Evolutionary conservation across 1,284 basidiomycete genomes (phyloP), one percentile per base, ranked within the genome.

Genomic region (Rhizoctonia solani): DNA sequence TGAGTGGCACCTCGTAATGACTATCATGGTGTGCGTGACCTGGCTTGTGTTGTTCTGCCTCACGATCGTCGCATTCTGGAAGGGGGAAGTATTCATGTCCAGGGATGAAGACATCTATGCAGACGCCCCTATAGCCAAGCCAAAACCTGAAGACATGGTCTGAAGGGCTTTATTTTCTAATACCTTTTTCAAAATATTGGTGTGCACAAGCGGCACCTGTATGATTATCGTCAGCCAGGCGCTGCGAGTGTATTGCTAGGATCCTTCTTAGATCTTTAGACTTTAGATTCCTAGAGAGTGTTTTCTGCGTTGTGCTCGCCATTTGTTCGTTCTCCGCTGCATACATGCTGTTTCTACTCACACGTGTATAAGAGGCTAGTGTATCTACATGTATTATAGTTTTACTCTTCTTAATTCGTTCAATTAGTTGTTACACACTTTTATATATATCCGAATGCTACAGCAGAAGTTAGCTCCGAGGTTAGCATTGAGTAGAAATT

Each of bases 1-100:
- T 9, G 14, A 27, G n/a, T 29, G 46, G 41, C 58, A 61, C 25
- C 39, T 25, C 39, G 32, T 52, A 14, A 2, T 61, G 25, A 49
- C 58, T 14, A 23, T n/a, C 32, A 9, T 41, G 6, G 30, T 61
- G n/a, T 61, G 58, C 46, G 4, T 61, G 11, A 25, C 58, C 27
- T 61, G 58, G 58, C 14, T 61, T 6, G 25, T 52, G 5, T 42
- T 61, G 42, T 32, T 61, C 29, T 27, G 13, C 8, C n/a, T 25
- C 47, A 61, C 58, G 32, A 11, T 27, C 2, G 13, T 41, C 37
- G 54, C 54, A 16, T 56, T 56, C 32, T 42, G 16, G 1, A 11
- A 46, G 21, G 44, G 44, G 9, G 44, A 46, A 46, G 21, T 46
- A 9, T 46, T 46, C 44, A 9, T 46, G 9, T 46, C 44, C 44